A percentile compares a stretch with the other conserved stretches of the same genome.
phyloP scores from a whole-genome alignment of 2,329 filamentous ascomycete genomes.

The Setomelanomma holmii region DNA sequence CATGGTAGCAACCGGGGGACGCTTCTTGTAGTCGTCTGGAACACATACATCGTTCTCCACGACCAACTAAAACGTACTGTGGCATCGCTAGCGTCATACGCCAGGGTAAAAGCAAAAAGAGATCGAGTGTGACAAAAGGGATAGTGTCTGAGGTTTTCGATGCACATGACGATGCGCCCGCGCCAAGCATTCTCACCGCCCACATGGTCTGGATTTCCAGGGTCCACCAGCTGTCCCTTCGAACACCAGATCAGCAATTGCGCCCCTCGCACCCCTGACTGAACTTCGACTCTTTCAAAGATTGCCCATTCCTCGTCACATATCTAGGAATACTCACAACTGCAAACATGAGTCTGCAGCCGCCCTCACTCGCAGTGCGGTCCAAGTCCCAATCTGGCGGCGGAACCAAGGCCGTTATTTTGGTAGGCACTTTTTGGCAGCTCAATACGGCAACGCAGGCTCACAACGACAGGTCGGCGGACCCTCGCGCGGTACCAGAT shows the following conservation, averaged over 20 bases:
- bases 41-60: background rate
- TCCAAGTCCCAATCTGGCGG: conserved; percentile 43
- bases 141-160: conserved; percentile 12
- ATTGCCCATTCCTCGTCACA: background rate
- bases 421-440: conserved; percentile 65
- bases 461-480: conserved; percentile 77
- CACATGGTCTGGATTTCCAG: conserved; percentile 27
- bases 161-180: conserved; percentile 26
- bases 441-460: conserved; percentile 16
- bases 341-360: conserved; percentile 46
- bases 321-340: background rate
- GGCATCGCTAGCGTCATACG: no score
- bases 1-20: no score
- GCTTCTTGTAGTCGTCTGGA: background rate
- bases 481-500: conserved; percentile 92
- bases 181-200: conserved; percentile 33
- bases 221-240: conserved; percentile 34
- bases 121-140: conserved; percentile 16
- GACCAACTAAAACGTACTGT: no score
- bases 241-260: conserved; percentile 36
- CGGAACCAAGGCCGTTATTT: conserved; percentile 90
- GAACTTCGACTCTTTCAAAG: conserved; percentile 3
- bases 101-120: no score
- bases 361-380: conserved; percentile 44
- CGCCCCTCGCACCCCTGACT: conserved; percentile 15